Evolutionary conservation across 1,284 basidiomycete genomes (phyloP).

Genomic region (Ganoderma sinense): DNA sequence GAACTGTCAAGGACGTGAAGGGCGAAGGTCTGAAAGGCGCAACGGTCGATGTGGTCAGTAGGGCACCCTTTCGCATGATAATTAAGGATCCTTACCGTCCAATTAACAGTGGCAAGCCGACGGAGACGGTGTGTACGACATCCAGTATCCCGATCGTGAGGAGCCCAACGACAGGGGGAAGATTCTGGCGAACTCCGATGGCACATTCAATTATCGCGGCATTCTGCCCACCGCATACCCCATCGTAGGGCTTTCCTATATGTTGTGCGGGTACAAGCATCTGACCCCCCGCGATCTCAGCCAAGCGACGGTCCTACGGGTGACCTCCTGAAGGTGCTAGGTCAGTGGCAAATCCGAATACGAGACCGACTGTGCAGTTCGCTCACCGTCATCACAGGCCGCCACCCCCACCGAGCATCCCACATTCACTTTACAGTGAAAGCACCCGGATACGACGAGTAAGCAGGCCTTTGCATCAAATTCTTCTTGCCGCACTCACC

Average conservation of each 20-base stretch:
- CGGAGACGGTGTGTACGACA: slow-evolving; percentile 50
- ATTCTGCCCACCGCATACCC: slow-evolving; percentile 47
- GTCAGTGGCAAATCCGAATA: slow-evolving; percentile 18
- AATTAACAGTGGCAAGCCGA: slow-evolving; percentile 49
- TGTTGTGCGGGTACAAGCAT: not conserved
- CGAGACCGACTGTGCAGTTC: not conserved
- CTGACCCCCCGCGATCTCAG: slow-evolving; percentile 26
- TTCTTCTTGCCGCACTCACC: not conserved
- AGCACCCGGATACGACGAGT: slow-evolving; percentile 48
- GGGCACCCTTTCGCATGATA: not conserved
- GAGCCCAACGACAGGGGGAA: slow-evolving; percentile 48
- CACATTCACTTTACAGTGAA: slow-evolving; percentile 49
- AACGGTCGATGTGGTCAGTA: slow-evolving; percentile 46
- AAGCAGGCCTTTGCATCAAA: not conserved
- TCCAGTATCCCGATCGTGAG: slow-evolving; percentile 45
- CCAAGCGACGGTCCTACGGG: slow-evolving; percentile 48
- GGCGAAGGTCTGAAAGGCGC: slow-evolving; percentile 44
- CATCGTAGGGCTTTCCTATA: slow-evolving; percentile 35
- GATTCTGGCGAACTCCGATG: slow-evolving; percentile 44
- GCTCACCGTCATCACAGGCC: slow-evolving; percentile 30
- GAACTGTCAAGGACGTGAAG: slow-evolving; percentile 44
- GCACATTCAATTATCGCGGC: slow-evolving; percentile 46
- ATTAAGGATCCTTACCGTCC: not conserved
- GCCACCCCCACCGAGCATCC: slow-evolving; percentile 49
- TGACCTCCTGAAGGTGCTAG: slow-evolving; percentile 43